phyloP scores from a whole-genome alignment of 352 stramenopile genomes.

The Globisporangium camurandrum region DNA sequence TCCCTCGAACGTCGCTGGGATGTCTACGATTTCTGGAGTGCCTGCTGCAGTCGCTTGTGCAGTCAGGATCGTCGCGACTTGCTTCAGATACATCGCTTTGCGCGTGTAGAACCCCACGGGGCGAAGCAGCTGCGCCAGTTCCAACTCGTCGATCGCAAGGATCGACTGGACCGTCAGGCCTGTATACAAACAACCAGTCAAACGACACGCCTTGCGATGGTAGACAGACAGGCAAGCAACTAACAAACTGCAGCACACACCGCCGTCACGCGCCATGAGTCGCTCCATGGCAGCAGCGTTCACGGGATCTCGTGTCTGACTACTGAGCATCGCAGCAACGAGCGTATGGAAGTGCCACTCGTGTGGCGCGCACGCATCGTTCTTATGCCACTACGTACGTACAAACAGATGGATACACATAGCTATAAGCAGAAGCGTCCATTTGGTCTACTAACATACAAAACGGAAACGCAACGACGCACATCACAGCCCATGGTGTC shows the following conservation, averaged over 20 bases:
- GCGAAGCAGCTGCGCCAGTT: conserved; percentile 85
- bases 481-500: conserved; percentile 66
- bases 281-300: conserved; percentile 68
- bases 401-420: not conserved
- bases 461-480: not conserved
- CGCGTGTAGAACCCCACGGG: conserved; percentile 95
- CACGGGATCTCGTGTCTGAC: conserved; percentile 95
- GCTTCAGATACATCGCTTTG: conserved; percentile 95
- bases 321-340: conserved; percentile 95
- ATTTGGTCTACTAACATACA: too few species aligned
- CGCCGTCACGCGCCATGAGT: conserved; percentile 47
- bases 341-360: conserved; percentile 89
- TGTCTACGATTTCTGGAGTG: conserved; percentile 60
- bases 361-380: conserved; percentile 28
- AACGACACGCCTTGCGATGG: too few species aligned
- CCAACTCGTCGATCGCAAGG: conserved; percentile 66
- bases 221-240: too few species aligned
- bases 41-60: conserved; percentile 9
- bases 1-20: conserved; percentile 86
- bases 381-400: conserved; percentile 27
- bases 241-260: too few species aligned
- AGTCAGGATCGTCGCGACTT: conserved; percentile 48
- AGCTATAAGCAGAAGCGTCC: too few species aligned
- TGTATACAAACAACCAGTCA: too few species aligned
- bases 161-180: conserved; percentile 87